These are phyloP conservation scores for Orbilia javanica DNA, from an alignment of 2,329 filamentous ascomycete genomes.

Conservation along the genomic window DNA sequence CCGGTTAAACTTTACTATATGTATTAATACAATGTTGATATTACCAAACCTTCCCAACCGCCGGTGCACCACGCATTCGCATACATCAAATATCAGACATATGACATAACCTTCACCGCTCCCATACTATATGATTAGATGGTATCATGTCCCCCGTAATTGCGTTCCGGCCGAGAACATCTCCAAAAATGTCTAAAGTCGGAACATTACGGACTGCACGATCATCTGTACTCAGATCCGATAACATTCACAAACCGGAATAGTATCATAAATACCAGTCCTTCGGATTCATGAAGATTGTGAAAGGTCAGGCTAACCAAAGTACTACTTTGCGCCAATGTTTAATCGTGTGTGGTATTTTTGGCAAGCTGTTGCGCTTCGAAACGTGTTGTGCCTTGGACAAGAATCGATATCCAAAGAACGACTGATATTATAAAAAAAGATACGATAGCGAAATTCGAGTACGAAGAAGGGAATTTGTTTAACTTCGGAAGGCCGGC, in stretches of 20 bases:
- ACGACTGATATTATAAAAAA: background rate
- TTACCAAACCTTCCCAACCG: background rate
- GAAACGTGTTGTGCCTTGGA: slow-evolving; percentile 7
- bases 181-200: background rate
- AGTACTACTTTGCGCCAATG: background rate
- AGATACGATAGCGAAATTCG: no score
- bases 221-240: background rate
- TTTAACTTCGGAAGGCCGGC: slow-evolving; percentile 5
- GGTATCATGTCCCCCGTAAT: no score
- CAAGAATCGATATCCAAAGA: background rate
- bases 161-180: no score
- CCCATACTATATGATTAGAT: no score
- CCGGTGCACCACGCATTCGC: background rate
- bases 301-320: background rate
- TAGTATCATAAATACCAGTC: no score
- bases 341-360: slow-evolving; percentile 17
- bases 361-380: background rate
- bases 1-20: background rate
- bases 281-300: background rate
- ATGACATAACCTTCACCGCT: no score
- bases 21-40: background rate
- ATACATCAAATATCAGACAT: background rate
- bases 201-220: background rate
- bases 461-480: background rate
- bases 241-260: background rate